Evolutionary conservation across 768 basidiomycete species (phyloP), one percentile per base, ranked within the genome.

Genomic region (Mycena epipterygia): DNA sequence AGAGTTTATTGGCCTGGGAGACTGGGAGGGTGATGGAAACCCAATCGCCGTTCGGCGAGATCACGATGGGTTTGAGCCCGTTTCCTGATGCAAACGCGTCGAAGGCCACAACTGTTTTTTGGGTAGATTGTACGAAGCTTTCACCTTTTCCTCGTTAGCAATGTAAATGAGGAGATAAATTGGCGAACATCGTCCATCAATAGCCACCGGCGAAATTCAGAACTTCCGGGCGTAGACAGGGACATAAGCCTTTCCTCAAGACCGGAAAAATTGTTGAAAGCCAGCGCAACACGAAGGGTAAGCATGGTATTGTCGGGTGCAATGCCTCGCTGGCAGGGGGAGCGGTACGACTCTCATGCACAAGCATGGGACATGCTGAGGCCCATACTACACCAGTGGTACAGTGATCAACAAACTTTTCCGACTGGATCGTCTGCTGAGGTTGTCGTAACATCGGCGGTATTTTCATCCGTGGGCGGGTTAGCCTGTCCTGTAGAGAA

Each of bases 1-100:
- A 67, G 12, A 67, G 66, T 25, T 32, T 51, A 25, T 67, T 67
- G 25, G 66, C 66, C 25, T 60, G 55, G 19, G 57, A 51, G 16
- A 67, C 66, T 7, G 66, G 66, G 17, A 67, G 55, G 13, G 66
- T 49, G 30, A 67, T 27, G 17, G 66, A 37, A 1, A 67, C 66
- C 65, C 65, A 67, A 23, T 67, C 65, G 5, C 65, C 53, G 30
- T 55, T 55, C 27, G 53, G 53, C 6, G 65, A 67, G 32, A 51
- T 51, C 3, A 51, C 56, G 13, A 48, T 58, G 35, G 66, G 48
- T 12, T 17, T n/a, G 11, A 67, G 44, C 2, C 48, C 49, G 57
- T 67, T 67, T 4, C 57, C 66, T 48, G 67, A 33, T 19, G 41
- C 49, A 27, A 52, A 67, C 27, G 66, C 23, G 14, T 60, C 25